Base-by-base conservation (phyloP, 805 yeast species). In the Cyberlindnera mrakii region DNA sequence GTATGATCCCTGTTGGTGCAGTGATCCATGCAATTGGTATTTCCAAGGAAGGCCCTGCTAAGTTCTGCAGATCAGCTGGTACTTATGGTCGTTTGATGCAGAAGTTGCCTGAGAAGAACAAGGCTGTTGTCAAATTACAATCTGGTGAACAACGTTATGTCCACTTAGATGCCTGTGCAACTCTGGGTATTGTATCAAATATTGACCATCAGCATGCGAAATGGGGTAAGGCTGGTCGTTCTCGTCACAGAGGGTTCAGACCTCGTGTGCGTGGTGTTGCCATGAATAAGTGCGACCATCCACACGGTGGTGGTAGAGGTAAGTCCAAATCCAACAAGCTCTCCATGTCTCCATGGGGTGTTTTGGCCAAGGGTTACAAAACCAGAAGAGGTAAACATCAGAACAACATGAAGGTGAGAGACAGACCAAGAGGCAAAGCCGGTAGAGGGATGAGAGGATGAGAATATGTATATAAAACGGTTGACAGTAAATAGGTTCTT, bases 301-400 rank as follows among this genome's bases (percentile, higher is more conserved):
- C 99, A 52, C 90, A 88, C 60, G 99, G 99, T 74, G 99, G 99
- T 82, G 99, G 99, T 70, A 82, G 99, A 76, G 99, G 99, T 78
- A 93, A 93, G 67, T 85, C 96, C 48, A 93, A 93, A 80, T 87
- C 96, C 51, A 90, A 91, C 68, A 91, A 88, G 71, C 75, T 85
- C 46, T 86, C 98, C 16, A 87, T 85, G 72, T 85, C 96, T 43
- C 95, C 95, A 64, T 91, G 98, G 96, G 99, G 99, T 58, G 82
- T 82, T 47, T 66, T 85, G 59, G 83, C 91, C 34, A 91, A 91
- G 75, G 95, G 93, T 65, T 90, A 80, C 71, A 90, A 88, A 78
- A 93, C 98, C 14, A 82, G 99, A 70, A 80, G 83, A 55, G 95
- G 95, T 60, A 88, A 86, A 68, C 75, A 86, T 63, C 81, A 74